Base-by-base conservation (phyloP, 2,329 filamentous ascomycete genomes). In the Annulohypoxylon truncatum region DNA sequence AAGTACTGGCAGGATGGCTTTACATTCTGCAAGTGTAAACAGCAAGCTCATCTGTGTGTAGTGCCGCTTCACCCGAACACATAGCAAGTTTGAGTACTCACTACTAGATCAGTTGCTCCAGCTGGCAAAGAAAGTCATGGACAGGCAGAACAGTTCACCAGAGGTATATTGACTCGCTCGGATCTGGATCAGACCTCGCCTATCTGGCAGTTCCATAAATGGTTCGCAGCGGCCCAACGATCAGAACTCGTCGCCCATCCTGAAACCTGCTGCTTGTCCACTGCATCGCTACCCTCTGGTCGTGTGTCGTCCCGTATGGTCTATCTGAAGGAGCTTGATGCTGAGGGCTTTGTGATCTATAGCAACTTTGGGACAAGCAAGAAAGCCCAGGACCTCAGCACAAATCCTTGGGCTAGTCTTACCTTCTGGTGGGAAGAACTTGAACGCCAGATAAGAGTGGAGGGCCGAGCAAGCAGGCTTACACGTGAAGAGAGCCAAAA, bases 281-380 rank as follows among this genome's bases (percentile, higher is more conserved):
- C 96, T 0, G 94, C 94, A 0, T 83, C 85, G 22, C 85, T 98
- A 3, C 95, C 95, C 1, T 92, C 89, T 0, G 96, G 96, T 66
- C 90, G 92, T 48, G 92, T 98, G 18, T 93, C 89, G 48, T 90
- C 92, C 2, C 92, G 96, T 64, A 86, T 93, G 72, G 93, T 99
- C 35, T 99, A 98, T 81, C 86, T 99, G 71, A 99, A 99, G 81
- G 96, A 98, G 83, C 88, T 98, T 22, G 94, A 98, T 79, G 79
- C 83, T 57, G 73, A 79, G 4, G 94, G 94, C 13, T 99, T 96
- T 80, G 93, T 98, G 44, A 85, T 99, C 51, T 99, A 98, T 84
- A 92, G 89, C 75, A 99, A 99, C 79, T 95, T 94, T 82, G 94
- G 89, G 65, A 96, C 92, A 0, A 92, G 89, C 64, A 82, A 85